A percentile compares a stretch with the other conserved stretches of the same genome.
These are phyloP conservation scores for Colletotrichum tamarilloi DNA, from an alignment of 2,329 filamentous ascomycete genomes.

Conservation along the genomic window DNA sequence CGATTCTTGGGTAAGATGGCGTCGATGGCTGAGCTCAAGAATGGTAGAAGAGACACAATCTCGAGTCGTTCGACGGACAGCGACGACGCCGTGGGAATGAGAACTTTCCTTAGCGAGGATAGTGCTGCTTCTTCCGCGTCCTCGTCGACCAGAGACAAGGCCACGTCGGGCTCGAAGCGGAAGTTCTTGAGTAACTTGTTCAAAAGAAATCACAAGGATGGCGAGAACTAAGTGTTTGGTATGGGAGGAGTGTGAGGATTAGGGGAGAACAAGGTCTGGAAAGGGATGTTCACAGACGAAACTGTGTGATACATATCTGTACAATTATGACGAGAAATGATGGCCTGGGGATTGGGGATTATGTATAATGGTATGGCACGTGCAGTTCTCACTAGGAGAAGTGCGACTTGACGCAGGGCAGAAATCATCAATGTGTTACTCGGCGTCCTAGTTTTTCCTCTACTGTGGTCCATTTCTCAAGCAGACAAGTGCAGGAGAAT, in stretches of 20 bases:
- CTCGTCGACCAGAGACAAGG: not conserved
- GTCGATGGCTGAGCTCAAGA: conserved; percentile 30
- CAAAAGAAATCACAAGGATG: conserved; percentile 12
- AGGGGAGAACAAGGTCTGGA: not conserved
- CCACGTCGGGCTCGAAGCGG: conserved; percentile 1
- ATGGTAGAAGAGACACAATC: not conserved
- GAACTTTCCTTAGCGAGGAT: conserved; percentile 25
- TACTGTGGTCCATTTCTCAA: not conserved
- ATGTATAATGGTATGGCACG: not conserved
- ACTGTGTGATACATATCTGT: not conserved
- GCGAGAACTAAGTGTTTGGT: conserved; percentile 2
- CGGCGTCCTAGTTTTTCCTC: not conserved
- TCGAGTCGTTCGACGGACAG: conserved; percentile 1
- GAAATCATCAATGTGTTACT: not conserved
- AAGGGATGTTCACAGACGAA: not conserved
- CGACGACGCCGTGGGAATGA: conserved; percentile 20
- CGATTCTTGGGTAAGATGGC: conserved; percentile 19
- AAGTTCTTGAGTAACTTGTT: conserved; percentile 28
- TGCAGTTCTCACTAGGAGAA: not conserved
- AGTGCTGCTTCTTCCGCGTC: not conserved
- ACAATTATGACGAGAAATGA: not conserved
- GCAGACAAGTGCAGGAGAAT: not conserved
- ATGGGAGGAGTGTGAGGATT: not conserved
- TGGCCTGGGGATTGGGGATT: not conserved
- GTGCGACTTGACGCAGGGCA: not conserved